These are phyloP conservation scores for Rhodomyrtus tomentosa DNA, from an alignment of 345 rosid species.

Conservation along the genomic window DNA sequence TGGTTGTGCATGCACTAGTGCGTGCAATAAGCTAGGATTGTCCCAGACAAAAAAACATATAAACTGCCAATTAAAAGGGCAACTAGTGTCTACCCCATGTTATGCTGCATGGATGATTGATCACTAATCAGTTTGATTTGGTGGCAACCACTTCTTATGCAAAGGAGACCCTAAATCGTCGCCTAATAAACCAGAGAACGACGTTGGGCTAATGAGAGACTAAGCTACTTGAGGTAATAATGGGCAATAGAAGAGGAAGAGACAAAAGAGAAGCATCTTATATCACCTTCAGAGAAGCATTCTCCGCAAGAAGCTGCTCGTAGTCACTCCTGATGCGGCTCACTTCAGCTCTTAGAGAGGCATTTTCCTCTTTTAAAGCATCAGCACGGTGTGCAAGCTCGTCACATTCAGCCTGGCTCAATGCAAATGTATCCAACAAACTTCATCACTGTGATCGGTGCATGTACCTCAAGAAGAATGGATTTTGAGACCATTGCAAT, in stretches of 20 bases:
- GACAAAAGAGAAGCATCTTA: background rate
- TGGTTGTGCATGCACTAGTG: background rate
- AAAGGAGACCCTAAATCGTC: background rate
- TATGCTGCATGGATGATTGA: background rate
- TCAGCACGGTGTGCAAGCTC: conserved; percentile 91
- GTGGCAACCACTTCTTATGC: background rate
- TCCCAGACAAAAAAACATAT: background rate
- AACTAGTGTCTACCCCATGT: background rate
- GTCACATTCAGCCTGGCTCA: conserved; percentile 93
- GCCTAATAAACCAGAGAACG: background rate
- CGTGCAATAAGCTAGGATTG: background rate
- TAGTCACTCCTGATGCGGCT: conserved; percentile 58
- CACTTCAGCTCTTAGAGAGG: conserved; percentile 73
- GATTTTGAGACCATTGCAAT: background rate
- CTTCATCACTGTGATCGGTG: background rate
- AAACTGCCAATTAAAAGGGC: background rate
- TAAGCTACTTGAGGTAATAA: background rate
- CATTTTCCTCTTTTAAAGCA: conserved; percentile 72
- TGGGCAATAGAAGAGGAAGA: background rate
- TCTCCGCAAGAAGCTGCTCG: conserved; percentile 72
- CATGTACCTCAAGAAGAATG: background rate
- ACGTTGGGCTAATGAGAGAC: background rate
- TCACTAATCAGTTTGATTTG: background rate
- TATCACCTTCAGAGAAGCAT: conserved; percentile 68
- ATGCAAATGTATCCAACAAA: background rate